phyloP scores from a whole-genome alignment of 805 yeast species.

The Ogataea nakhonphanomensis region DNA sequence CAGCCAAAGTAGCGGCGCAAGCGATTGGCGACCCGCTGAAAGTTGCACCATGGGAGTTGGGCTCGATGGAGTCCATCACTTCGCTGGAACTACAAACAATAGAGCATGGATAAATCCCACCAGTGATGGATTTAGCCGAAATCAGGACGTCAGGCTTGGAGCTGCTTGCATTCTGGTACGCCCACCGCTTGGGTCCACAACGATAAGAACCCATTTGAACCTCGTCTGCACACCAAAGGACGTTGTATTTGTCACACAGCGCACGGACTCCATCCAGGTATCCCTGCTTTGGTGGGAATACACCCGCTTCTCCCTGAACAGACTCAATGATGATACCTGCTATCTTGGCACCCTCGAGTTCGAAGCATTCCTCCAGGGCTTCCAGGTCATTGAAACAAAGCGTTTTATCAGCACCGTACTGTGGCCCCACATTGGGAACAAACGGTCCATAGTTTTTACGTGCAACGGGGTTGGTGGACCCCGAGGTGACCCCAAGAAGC shows the following conservation, averaged over 20 bases:
- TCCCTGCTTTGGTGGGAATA: constrained; percentile 34
- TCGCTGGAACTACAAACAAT: constrained; percentile 22
- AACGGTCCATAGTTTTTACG: constrained; percentile 34
- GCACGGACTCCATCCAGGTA: constrained; percentile 32
- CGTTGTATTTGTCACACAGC: constrained; percentile 31
- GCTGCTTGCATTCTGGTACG: constrained; percentile 32
- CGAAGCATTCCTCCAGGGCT: constrained; percentile 28
- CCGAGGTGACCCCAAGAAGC: constrained; percentile 38
- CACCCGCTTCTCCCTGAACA: constrained; percentile 41
- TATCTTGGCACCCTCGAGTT: constrained; percentile 29
- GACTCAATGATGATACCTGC: constrained; percentile 38
- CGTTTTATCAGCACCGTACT: constrained; percentile 30
- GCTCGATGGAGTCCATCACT: constrained; percentile 26
- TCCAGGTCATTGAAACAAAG: constrained; percentile 27
- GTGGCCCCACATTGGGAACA: constrained; percentile 30
- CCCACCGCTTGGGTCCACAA: constrained; percentile 35
- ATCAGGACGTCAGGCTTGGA: constrained; percentile 27
- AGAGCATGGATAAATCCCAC: constrained; percentile 28
- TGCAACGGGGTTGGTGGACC: constrained; percentile 32
- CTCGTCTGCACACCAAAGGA: constrained; percentile 36
- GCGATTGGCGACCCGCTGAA: constrained; percentile 29
- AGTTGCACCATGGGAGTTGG: constrained; percentile 30
- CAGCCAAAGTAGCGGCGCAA: constrained; percentile 27
- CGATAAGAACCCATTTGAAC: constrained; percentile 37
- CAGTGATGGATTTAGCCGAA: constrained; percentile 30